phyloP scores from a whole-genome alignment of 768 basidiomycete genomes.

The Lentinula raphanica region DNA sequence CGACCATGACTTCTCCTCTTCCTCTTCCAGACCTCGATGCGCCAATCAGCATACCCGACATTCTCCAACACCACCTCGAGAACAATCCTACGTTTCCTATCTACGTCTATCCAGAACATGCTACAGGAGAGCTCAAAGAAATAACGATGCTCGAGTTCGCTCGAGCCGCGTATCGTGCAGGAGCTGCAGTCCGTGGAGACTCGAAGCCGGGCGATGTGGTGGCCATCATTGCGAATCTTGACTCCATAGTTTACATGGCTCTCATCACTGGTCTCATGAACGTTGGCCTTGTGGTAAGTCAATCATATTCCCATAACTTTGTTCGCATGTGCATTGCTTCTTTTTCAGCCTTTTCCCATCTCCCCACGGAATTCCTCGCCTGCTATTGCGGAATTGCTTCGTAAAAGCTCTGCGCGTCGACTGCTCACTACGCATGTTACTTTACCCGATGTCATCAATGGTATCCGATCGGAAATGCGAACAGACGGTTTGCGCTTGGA shows the following conservation, averaged over 20 bases:
- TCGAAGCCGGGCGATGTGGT: slow-evolving; percentile 15
- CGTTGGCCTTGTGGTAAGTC: slow-evolving; percentile 16
- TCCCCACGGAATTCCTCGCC: slow-evolving; percentile 33
- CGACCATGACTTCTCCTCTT: too few relatives aligned
- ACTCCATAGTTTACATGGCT: slow-evolving; percentile 19
- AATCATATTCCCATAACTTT: neutral
- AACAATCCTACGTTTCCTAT: slow-evolving; percentile 12
- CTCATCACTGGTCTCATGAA: slow-evolving; percentile 14
- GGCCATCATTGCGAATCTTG: slow-evolving; percentile 18
- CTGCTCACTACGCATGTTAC: slow-evolving; percentile 30
- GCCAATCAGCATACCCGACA: slow-evolving; percentile 16
- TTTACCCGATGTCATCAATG: slow-evolving; percentile 24
- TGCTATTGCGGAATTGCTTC: slow-evolving; percentile 30
- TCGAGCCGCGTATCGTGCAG: slow-evolving; percentile 22
- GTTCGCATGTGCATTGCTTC: neutral
- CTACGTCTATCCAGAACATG: slow-evolving; percentile 14
- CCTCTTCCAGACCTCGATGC: slow-evolving; percentile 17
- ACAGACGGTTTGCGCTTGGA: slow-evolving; percentile 20
- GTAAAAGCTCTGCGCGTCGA: slow-evolving; percentile 31
- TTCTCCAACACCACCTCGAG: slow-evolving; percentile 18
- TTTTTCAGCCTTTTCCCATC: slow-evolving; percentile 32
- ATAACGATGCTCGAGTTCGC: slow-evolving; percentile 21
- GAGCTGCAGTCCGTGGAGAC: slow-evolving; percentile 8
- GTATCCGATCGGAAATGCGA: slow-evolving; percentile 18
- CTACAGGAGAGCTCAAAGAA: slow-evolving; percentile 1